Conservation (phyloP, 306 rosid genomes). For the Sechiopsis laciniata region DNA sequence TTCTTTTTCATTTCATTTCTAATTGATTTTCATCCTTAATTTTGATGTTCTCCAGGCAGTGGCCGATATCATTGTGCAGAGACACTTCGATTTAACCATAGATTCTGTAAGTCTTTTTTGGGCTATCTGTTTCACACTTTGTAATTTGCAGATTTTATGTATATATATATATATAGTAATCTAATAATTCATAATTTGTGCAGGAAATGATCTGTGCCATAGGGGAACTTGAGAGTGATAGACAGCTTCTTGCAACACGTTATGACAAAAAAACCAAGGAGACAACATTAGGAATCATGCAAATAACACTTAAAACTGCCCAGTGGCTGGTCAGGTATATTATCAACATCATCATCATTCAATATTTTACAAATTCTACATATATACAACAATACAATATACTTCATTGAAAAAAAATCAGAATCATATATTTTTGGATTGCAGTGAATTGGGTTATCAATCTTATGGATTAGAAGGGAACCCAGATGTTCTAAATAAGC, state of each 20-base stretch:
- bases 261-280: constrained; percentile 42
- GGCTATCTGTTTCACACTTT: neutral
- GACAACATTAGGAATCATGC: constrained; percentile 64
- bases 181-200: neutral
- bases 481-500: constrained; percentile 41
- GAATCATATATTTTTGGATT: constrained; percentile 24
- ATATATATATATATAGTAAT: neutral
- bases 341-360: neutral
- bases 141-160: neutral
- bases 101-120: constrained; percentile 54
- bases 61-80: constrained; percentile 45
- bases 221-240: constrained; percentile 82
- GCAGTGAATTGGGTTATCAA: constrained; percentile 57
- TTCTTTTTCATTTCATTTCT: neutral
- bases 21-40: constrained; percentile 8
- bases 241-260: constrained; percentile 52
- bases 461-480: constrained; percentile 38
- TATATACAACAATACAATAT: neutral
- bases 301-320: constrained; percentile 44
- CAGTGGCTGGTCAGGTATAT: constrained; percentile 59
- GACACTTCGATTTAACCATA: constrained; percentile 48
- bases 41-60: constrained; percentile 64
- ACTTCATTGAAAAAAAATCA: neutral
- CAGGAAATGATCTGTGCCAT: constrained; percentile 77
- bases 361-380: neutral